A percentile compares a stretch with the other conserved stretches of the same genome.
These are phyloP conservation scores for Coemansia sp. DNA, from an alignment of 192 early-diverging fungal species.

Conservation along the genomic window DNA sequence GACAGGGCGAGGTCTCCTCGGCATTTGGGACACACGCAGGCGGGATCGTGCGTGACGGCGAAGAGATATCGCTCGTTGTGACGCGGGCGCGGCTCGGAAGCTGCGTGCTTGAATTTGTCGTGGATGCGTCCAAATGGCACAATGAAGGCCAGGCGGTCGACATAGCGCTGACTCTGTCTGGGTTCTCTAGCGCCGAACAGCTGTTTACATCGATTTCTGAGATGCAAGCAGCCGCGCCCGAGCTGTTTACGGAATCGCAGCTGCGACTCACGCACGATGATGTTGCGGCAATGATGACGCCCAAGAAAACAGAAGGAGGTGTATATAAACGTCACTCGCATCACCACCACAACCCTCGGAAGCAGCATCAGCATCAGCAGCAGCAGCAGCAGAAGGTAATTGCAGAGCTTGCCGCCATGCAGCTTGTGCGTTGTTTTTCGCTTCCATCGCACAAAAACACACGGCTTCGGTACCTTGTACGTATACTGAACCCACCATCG, in stretches of 20 bases:
- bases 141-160: slow-evolving; percentile 14
- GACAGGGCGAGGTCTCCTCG: slow-evolving; percentile 25
- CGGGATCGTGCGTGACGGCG: slow-evolving; percentile 51
- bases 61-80: slow-evolving; percentile 30
- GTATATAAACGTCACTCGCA: not conserved
- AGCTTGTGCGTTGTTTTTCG: slow-evolving; percentile 40
- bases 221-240: slow-evolving; percentile 33
- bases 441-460: slow-evolving; percentile 27
- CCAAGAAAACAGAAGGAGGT: not conserved
- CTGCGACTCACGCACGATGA: slow-evolving; percentile 10
- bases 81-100: slow-evolving; percentile 33
- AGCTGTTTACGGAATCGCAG: slow-evolving; percentile 37
- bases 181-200: slow-evolving; percentile 14
- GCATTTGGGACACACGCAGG: slow-evolving; percentile 44
- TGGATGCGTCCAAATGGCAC: slow-evolving; percentile 44
- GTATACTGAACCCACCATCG: slow-evolving; percentile 38
- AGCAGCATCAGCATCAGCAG: not conserved
- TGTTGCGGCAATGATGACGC: slow-evolving; percentile 2
- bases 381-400: not conserved
- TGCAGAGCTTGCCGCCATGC: slow-evolving; percentile 19
- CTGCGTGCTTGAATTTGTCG: slow-evolving; percentile 37
- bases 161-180: slow-evolving; percentile 12
- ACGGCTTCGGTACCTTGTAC: slow-evolving; percentile 31
- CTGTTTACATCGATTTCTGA: slow-evolving; percentile 14
- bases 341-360: too few species aligned